Evolutionary conservation across 1,284 basidiomycete species (phyloP).

Genomic region (Ustilago shanxiensis): DNA sequence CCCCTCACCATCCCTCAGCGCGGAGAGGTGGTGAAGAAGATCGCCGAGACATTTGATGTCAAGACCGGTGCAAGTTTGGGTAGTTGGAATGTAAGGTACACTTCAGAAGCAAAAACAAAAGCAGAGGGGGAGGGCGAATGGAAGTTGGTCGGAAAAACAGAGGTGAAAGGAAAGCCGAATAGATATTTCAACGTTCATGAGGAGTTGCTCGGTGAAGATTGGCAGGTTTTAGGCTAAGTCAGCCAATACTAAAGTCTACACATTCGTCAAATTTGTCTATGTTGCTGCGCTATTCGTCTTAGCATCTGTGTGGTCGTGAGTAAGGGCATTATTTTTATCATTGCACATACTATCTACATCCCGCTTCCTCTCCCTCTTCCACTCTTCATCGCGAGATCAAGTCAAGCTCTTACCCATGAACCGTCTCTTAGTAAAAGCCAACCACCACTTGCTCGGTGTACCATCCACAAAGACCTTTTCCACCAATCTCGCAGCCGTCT

Average conservation of each 20-base stretch:
- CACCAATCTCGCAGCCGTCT: conserved; percentile 85
- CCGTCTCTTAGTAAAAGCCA: conserved; percentile 82
- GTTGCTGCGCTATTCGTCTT: too few species aligned
- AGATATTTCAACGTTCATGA: conserved; percentile 88
- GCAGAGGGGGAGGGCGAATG: conserved; percentile 71
- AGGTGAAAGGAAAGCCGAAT: conserved; percentile 51
- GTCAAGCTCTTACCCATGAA: conserved; percentile 69
- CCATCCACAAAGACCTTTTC: conserved; percentile 87
- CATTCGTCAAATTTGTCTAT: too few species aligned
- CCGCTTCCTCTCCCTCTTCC: too few species aligned
- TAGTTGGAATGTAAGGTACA: conserved; percentile 81
- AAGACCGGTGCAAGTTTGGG: conserved; percentile 78
- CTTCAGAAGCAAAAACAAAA: conserved; percentile 76
- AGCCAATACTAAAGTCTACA: conserved; percentile 1
- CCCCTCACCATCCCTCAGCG: conserved; percentile 9
- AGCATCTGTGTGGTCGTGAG: too few species aligned
- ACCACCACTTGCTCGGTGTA: conserved; percentile 99
- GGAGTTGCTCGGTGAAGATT: conserved; percentile 75
- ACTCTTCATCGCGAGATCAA: neutral
- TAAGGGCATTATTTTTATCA: too few species aligned
- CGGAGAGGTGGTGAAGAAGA: conserved; percentile 10
- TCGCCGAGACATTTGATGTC: conserved; percentile 62
- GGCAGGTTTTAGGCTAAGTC: conserved; percentile 58
- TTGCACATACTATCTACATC: conserved; percentile 6
- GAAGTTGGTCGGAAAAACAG: conserved; percentile 36